phyloP scores from a whole-genome alignment of 2,329 filamentous ascomycete genomes.

The Trichoderma guizhouense region DNA sequence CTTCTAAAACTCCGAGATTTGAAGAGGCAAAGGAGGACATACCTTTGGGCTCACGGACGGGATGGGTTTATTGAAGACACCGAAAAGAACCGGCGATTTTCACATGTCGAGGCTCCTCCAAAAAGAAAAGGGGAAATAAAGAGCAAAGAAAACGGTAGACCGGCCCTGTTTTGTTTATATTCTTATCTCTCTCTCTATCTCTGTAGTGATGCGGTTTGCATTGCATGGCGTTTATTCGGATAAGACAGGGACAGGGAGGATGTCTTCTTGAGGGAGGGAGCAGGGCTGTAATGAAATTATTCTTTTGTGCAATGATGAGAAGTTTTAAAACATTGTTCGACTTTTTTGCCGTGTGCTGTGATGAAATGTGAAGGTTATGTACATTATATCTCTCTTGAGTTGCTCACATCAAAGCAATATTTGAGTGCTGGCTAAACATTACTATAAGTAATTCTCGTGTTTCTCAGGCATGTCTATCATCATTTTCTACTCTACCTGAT shows the following conservation, averaged over 20 bases:
- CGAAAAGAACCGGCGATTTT: not conserved
- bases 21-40: not conserved
- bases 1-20: not conserved
- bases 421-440: not conserved
- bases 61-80: not conserved
- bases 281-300: conserved; percentile 28
- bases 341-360: not conserved
- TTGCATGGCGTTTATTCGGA: conserved; percentile 38
- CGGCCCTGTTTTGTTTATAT: conserved; percentile 15
- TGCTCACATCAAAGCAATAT: not conserved
- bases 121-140: not conserved
- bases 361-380: not conserved
- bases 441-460: not conserved
- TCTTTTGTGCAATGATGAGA: conserved; percentile 17
- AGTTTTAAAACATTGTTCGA: not conserved
- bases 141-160: conserved; percentile 17
- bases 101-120: not conserved
- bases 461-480: not conserved
- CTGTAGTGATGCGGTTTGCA: conserved; percentile 38
- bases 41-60: not conserved
- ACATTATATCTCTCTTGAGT: not conserved
- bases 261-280: conserved; percentile 20
- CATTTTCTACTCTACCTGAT: not conserved
- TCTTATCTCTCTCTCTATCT: conserved; percentile 12
- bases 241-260: conserved; percentile 31